phyloP scores from a whole-genome alignment of 176 grass and related monocot genomes.

The Aegilops sharonensis region DNA sequence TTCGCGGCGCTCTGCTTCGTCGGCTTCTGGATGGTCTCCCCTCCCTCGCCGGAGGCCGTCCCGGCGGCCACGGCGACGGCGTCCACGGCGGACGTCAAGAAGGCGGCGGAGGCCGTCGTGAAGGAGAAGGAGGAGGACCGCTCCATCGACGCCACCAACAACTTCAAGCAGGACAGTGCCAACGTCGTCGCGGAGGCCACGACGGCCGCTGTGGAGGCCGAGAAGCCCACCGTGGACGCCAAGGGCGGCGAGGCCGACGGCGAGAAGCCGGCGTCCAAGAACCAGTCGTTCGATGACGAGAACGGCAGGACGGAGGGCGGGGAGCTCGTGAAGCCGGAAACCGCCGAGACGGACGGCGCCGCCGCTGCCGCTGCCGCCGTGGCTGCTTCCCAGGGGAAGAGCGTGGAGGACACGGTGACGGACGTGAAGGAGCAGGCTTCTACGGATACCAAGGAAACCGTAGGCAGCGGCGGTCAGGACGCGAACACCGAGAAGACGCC shows the following conservation, averaged over 20 bases:
- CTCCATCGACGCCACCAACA: slow-evolving; percentile 63
- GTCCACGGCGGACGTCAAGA: neutral
- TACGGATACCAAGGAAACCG: neutral
- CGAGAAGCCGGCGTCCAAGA: slow-evolving; percentile 28
- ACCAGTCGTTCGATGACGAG: slow-evolving; percentile 67
- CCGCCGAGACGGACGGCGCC: slow-evolving; percentile 34
- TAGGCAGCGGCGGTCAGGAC: neutral
- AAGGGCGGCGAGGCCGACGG: slow-evolving; percentile 19
- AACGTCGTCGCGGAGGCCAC: slow-evolving; percentile 30
- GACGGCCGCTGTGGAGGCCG: neutral
- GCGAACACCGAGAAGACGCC: neutral
- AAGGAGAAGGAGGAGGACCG: slow-evolving; percentile 54
- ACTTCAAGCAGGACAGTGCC: slow-evolving; percentile 49
- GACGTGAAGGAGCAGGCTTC: slow-evolving; percentile 19
- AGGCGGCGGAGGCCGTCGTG: slow-evolving; percentile 24
- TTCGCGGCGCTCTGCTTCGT: slow-evolving; percentile 75
- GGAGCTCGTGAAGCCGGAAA: slow-evolving; percentile 58
- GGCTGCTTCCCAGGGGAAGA: slow-evolving; percentile 33
- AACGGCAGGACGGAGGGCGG: slow-evolving; percentile 70
- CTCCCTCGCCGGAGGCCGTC: slow-evolving; percentile 44
- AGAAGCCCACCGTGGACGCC: slow-evolving; percentile 7
- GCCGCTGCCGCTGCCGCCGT: slow-evolving; percentile 2
- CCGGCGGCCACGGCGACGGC: slow-evolving; percentile 28
- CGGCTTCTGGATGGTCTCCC: slow-evolving; percentile 73
- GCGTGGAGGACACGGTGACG: neutral